These are phyloP conservation scores for Fusarium anguioides DNA, from an alignment of 2,329 filamentous ascomycete genomes.

Conservation along the genomic window DNA sequence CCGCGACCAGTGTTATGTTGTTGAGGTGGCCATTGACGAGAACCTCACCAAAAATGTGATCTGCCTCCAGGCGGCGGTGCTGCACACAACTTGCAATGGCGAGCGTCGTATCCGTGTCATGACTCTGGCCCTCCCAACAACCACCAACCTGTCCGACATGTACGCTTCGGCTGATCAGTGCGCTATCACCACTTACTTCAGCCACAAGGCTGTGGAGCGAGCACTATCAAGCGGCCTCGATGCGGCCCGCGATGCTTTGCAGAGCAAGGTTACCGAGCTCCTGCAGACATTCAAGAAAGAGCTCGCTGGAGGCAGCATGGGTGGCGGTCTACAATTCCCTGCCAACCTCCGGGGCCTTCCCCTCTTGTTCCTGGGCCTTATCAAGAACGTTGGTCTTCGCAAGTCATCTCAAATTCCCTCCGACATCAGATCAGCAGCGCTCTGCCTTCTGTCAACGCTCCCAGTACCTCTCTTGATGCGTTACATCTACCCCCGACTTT, in stretches of 20 bases:
- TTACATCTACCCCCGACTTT: conserved; percentile 88
- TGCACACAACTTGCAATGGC: conserved; percentile 98
- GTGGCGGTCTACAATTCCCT: conserved; percentile 92
- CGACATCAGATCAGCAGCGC: conserved; percentile 90
- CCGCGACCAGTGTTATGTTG: conserved; percentile 95
- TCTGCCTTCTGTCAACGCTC: conserved; percentile 93
- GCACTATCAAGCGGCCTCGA: conserved; percentile 88
- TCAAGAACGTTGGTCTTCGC: conserved; percentile 94
- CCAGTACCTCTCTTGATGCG: conserved; percentile 90
- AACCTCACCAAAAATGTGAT: conserved; percentile 90
- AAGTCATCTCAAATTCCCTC: conserved; percentile 95
- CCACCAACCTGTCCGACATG: conserved; percentile 87
- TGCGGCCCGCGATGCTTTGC: conserved; percentile 87
- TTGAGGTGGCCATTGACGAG: conserved; percentile 98
- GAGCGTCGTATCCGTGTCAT: conserved; percentile 95
- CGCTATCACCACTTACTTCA: conserved; percentile 93
- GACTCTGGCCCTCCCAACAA: conserved; percentile 92
- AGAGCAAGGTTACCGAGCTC: conserved; percentile 91
- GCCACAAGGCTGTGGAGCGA: conserved; percentile 96
- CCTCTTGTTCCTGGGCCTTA: conserved; percentile 90
- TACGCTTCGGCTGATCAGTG: conserved; percentile 96
- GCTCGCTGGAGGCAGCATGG: conserved; percentile 93
- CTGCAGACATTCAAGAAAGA: conserved; percentile 97
- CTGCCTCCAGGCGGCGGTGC: conserved; percentile 91
- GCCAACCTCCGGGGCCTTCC: conserved; percentile 90